A percentile compares a stretch with the other conserved stretches of the same genome.
Conservation (phyloP, 768 basidiomycete species). For the Myochromella boudieri region DNA sequence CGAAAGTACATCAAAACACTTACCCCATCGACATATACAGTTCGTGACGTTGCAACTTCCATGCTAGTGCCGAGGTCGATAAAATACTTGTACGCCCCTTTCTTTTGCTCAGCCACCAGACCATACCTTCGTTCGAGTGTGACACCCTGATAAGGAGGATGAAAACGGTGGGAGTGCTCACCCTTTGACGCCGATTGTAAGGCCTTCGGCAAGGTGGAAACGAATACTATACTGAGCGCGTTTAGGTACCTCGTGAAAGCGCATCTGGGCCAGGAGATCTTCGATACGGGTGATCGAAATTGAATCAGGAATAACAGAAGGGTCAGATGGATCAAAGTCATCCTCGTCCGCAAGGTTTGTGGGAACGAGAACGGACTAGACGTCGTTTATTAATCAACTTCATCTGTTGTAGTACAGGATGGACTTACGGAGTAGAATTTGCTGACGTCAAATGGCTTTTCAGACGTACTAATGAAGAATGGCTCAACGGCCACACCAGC, state of each 20-base stretch:
- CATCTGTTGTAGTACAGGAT: not conserved
- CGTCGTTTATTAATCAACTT: not conserved
- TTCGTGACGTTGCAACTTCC: constrained; percentile 72
- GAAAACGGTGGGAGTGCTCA: too few species aligned
- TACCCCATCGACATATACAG: constrained; percentile 79
- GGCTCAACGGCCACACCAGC: constrained; percentile 80
- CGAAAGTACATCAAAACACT: constrained; percentile 6
- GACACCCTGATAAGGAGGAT: not conserved
- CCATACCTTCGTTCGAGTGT: constrained; percentile 63
- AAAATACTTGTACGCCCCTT: constrained; percentile 81
- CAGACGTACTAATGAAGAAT: constrained; percentile 79
- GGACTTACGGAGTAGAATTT: constrained; percentile 74
- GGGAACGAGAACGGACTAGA: constrained; percentile 62
- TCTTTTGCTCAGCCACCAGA: constrained; percentile 85
- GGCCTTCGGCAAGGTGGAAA: constrained; percentile 71
- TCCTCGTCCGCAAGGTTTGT: constrained; percentile 54
- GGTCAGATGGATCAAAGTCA: constrained; percentile 36
- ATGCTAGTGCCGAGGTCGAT: constrained; percentile 73
- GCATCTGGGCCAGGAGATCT: constrained; percentile 78
- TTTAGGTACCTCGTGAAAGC: constrained; percentile 80
- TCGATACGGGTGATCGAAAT: constrained; percentile 78
- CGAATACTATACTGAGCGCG: constrained; percentile 81
- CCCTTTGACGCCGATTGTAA: constrained; percentile 84
- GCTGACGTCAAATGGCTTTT: constrained; percentile 65
- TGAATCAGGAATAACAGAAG: constrained; percentile 58